Evolutionary conservation across 805 yeast species (phyloP), one percentile per base, ranked within the genome.

Genomic region (Candida vaughaniae): DNA sequence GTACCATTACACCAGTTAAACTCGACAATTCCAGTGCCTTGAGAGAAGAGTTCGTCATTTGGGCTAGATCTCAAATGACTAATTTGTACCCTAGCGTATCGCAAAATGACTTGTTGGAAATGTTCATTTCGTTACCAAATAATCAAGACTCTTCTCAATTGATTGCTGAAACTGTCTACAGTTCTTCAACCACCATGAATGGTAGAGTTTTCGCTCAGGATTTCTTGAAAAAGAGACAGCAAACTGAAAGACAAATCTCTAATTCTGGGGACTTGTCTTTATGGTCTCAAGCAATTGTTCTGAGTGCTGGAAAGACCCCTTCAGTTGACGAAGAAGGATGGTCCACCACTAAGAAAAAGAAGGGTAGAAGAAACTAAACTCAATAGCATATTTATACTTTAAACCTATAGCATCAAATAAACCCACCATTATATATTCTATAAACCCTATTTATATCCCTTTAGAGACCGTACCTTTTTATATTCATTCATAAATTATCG

Each of bases 151-250:
- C 95, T 0, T 70, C 74, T 33, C 95, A 82, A 57, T 85, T 91
- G 56, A 89, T 91, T 55, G 83, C 95, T 2, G 99, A 91, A 54
- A 87, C 96, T 9, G 80, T 91, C 41, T 89, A 88, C 64, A 80
- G 93, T 17, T 85, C 88, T 42, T 84, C 95, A 27, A 76, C 90
- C 3, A 83, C 90, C 1, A 81, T 91, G 85, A 96, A 93, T 58
- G 98, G 98, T 16, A 80, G 96, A 56, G 74, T 95, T 47, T 91
- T 90, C 68, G 96, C 99, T 0, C 77, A 75, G 39, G 99, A 93
- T 55, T 93, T 93, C 58, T 70, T 83, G 55, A 84, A 82, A 62
- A 80, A 85, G 55, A 82, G 93, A 54, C 74, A 73, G 42, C 73
- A 68, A 33, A 90, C 87, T 39, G 97, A 89, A 51, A 73, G 76